Conservation (phyloP, 768 basidiomycete species). For the Mycena kentingensis region DNA sequence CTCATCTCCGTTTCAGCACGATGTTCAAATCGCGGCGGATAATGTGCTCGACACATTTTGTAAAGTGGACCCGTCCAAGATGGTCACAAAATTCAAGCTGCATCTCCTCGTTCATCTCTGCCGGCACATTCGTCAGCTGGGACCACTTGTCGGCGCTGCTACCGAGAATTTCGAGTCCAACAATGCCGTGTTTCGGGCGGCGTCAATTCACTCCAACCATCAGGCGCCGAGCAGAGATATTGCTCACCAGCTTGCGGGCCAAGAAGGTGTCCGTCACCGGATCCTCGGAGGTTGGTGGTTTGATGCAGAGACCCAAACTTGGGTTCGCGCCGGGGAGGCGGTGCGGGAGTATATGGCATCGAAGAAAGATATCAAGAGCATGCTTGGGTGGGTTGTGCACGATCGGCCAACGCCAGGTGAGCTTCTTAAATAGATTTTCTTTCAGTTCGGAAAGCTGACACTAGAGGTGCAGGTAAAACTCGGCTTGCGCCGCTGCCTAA, state of each 20-base stretch:
- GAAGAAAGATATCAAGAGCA: constrained; percentile 14
- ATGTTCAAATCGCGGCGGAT: neutral
- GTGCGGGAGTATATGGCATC: constrained; percentile 2
- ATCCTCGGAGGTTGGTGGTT: constrained; percentile 13
- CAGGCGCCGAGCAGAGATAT: constrained; percentile 7
- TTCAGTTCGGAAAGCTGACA: neutral
- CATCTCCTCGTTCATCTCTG: neutral
- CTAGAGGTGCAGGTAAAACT: neutral
- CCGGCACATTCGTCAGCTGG: neutral
- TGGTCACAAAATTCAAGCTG: constrained; percentile 1
- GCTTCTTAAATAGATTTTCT: neutral
- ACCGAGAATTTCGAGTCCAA: neutral
- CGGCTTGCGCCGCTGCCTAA: constrained; percentile 2
- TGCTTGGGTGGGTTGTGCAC: constrained; percentile 15
- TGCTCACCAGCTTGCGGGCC: constrained; percentile 8
- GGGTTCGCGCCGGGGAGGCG: constrained; percentile 5
- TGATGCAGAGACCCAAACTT: neutral
- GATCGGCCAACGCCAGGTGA: neutral
- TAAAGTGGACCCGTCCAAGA: constrained; percentile 1
- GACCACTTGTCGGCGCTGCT: neutral
- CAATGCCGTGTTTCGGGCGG: constrained; percentile 1
- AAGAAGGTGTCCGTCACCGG: constrained; percentile 9
- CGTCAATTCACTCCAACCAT: constrained; percentile 1
- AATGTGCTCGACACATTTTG: neutral
- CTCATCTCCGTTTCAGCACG: neutral